Base-by-base conservation (phyloP, 805 yeast species). In the Priceomyces castillae region DNA sequence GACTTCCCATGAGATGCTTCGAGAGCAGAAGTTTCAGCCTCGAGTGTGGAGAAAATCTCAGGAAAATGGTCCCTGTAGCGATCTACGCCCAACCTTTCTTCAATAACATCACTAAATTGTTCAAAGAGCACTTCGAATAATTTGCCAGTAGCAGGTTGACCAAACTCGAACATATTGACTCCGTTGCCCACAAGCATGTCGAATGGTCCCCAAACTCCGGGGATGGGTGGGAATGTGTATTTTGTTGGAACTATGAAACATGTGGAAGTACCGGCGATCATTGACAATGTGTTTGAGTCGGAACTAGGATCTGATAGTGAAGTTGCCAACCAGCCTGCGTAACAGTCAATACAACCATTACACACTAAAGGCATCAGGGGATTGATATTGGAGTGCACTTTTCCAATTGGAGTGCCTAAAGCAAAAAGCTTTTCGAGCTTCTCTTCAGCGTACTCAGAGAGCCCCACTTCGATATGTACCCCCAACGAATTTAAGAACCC, bases 181-280 rank as follows among this genome's bases (percentile, higher is more conserved):
- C 47, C 60, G 0, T 56, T 52, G 12, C 45, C 42, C 1, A 70
- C 42, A 4, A 76, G 56, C 30, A 69, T 62, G 2, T 61, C 50
- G 51, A 74, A 80, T 0, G 85, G 86, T 0, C 86, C 85, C 86
- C 86, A 81, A 3, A 79, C 59, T 0, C 84, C 84, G 0, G 68
- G 62, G 1, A 67, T 50, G 2, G 53, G 46, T 7, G 18, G 15
- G 2, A 12, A 30, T 1, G 31, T 37, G 0, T 45, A 22, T 0
- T 45, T 48, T 0, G 67, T 64, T 16, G 53, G 46, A 10, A 64
- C 50, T 11, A 78, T 48, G 46, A 67, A 79, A 48, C 86, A 81
- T 0, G 84, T 79, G 5, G 83, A 78, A 0, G 85, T 81, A 0
- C 85, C 85, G 1, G 84, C 86, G 4, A 78, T 75, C 74, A 79